These are phyloP conservation scores for Leishmania lainsoni DNA, from an alignment of 208 protist species.

Conservation along the genomic window DNA sequence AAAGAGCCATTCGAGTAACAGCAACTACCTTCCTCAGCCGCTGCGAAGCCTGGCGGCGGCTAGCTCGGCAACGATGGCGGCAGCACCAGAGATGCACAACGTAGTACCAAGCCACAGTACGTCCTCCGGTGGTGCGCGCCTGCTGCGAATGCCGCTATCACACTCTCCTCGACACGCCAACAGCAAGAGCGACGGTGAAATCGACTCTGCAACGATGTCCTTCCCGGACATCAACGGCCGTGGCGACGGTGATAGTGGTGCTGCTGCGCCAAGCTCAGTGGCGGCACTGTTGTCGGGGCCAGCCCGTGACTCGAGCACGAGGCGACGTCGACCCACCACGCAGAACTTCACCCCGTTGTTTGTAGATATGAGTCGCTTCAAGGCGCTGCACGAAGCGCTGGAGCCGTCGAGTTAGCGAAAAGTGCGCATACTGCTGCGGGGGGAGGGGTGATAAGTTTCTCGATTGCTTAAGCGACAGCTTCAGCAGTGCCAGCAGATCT, in stretches of 20 bases:
- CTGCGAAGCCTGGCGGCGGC: slow-evolving; percentile 1
- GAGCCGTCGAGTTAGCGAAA: not conserved
- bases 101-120: not conserved
- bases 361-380: slow-evolving; percentile 29
- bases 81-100: not conserved
- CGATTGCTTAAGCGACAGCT: no score
- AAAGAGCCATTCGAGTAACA: not conserved
- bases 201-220: not conserved
- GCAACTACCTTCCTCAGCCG: slow-evolving; percentile 8
- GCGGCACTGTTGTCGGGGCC: slow-evolving; percentile 10
- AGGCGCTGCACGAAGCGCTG: slow-evolving; percentile 14
- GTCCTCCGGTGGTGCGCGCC: not conserved
- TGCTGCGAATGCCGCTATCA: not conserved
- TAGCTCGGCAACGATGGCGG: not conserved
- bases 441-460: no score
- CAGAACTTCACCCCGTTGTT: slow-evolving; percentile 33
- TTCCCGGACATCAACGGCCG: not conserved
- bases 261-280: slow-evolving; percentile 3
- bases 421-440: not conserved
- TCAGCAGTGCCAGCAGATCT: no score
- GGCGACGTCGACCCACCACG: slow-evolving; percentile 29
- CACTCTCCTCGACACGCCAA: not conserved
- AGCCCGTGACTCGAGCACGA: slow-evolving; percentile 23
- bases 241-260: not conserved
- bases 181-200: not conserved